Evolutionary conservation across 1,139 yeast species (phyloP).

Genomic region (Taphrina deformans): DNA sequence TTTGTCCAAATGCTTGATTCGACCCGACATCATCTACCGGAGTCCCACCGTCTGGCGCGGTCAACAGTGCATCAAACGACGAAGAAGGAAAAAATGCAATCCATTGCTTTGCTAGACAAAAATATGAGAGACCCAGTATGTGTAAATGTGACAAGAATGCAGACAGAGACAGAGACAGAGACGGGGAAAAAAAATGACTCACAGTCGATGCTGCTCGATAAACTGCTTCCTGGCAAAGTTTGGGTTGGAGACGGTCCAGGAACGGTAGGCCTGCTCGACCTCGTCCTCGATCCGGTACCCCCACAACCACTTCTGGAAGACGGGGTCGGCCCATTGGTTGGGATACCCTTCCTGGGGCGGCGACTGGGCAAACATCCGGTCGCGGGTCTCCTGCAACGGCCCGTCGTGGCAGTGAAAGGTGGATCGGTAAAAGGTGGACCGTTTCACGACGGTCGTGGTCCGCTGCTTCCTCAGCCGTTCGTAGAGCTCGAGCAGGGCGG

Average conservation of each 20-base stretch:
- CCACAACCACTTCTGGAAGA: constrained; percentile 18
- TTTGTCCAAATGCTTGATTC: too few species aligned
- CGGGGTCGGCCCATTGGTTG: constrained; percentile 17
- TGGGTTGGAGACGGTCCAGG: constrained; percentile 1
- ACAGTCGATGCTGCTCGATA: constrained; percentile 2
- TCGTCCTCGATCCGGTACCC: constrained; percentile 16
- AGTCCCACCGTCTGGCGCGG: too few species aligned
- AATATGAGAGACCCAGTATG: too few species aligned
- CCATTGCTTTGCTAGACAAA: too few species aligned
- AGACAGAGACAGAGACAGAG: too few species aligned
- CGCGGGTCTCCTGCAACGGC: constrained; percentile 42
- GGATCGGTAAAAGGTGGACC: constrained; percentile 42
- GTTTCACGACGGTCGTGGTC: constrained; percentile 43
- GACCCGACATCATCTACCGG: too few species aligned
- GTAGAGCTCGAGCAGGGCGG: constrained; percentile 37
- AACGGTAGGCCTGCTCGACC: neutral
- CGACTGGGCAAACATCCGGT: constrained; percentile 33
- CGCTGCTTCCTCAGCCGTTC: constrained; percentile 44
- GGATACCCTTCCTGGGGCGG: constrained; percentile 18
- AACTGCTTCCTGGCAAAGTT: constrained; percentile 5
- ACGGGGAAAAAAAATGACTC: too few species aligned
- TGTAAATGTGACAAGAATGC: too few species aligned
- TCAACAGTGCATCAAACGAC: too few species aligned
- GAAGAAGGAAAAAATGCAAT: too few species aligned
- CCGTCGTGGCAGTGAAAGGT: constrained; percentile 46